Evolutionary conservation across 139 green algal species (phyloP).

Genomic region (Helicosporidium sp.): DNA sequence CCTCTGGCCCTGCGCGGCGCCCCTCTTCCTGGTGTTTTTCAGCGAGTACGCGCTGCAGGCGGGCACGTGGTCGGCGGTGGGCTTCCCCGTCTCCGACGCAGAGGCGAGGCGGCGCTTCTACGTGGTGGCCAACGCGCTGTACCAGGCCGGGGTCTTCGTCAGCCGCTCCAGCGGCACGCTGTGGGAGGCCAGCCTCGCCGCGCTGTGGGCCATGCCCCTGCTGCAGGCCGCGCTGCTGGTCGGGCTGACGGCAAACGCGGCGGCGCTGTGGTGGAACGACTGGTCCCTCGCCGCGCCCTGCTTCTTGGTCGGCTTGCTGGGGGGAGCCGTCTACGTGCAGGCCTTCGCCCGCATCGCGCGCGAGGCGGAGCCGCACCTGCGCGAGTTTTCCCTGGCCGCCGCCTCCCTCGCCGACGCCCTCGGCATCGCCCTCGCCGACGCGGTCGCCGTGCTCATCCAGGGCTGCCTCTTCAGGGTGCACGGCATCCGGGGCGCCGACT

Average conservation of each 20-base stretch:
- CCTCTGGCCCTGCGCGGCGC: slow-evolving; percentile 40
- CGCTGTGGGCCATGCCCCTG: slow-evolving; percentile 37
- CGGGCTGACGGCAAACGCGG: slow-evolving; percentile 28
- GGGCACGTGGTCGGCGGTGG: slow-evolving; percentile 38
- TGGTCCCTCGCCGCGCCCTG: slow-evolving; percentile 26
- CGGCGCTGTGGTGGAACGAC: slow-evolving; percentile 24
- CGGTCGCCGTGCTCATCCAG: slow-evolving; percentile 32
- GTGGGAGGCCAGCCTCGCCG: slow-evolving; percentile 13
- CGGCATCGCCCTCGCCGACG: slow-evolving; percentile 33
- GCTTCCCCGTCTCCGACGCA: slow-evolving; percentile 26
- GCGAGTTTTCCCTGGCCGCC: slow-evolving; percentile 34
- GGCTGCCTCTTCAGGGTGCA: slow-evolving; percentile 30
- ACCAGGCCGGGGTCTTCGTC: slow-evolving; percentile 43
- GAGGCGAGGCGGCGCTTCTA: slow-evolving; percentile 32
- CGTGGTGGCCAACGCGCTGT: slow-evolving; percentile 24
- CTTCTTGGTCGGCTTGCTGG: slow-evolving; percentile 31
- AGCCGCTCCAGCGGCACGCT: slow-evolving; percentile 35
- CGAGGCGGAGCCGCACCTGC: slow-evolving; percentile 14
- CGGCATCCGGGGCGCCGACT: slow-evolving; percentile 19
- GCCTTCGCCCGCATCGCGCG: slow-evolving; percentile 30
- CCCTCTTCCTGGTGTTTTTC: slow-evolving; percentile 39
- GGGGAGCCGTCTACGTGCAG: slow-evolving; percentile 44
- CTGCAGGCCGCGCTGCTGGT: slow-evolving; percentile 29
- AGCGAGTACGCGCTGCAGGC: slow-evolving; percentile 42
- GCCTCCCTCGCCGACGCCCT: slow-evolving; percentile 34